Base-by-base conservation (phyloP, 1,139 yeast species). In the Protomyces inundatus region DNA sequence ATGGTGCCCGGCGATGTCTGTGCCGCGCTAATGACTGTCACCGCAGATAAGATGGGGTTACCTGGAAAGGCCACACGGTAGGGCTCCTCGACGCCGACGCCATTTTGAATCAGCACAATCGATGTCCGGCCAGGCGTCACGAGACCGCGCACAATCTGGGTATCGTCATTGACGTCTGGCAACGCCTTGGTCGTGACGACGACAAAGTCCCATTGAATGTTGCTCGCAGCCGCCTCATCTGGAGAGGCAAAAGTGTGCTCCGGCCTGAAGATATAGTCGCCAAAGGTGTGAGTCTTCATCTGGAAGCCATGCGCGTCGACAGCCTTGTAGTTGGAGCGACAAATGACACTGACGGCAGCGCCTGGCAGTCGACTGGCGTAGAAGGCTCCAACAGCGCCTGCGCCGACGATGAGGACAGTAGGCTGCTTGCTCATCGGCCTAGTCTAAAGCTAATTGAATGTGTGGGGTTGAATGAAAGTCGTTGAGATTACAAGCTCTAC, bases 311-410 rank as follows among this genome's bases (percentile, higher is more conserved):
- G 70, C 12, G 74, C 71, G 9, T 70, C 68, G 51, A 86, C 84
- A 12, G 73, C 72, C 9, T 85, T 82, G 72, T 84, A 86, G 70
- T 84, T 87, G n/a, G 89, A 84, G 68, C 91, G 79, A 37, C 64
- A 60, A 23, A 60, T 52, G 50, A 60, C 64, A 14, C 82, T 76
- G 9, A 86, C 86, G 14, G 51, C 55, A 9, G 64, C 55, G 9
- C 42, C 16, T 6, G 56, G 87, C 61, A 80, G 81, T 2, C 81
- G 78, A 66, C 77, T 76, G 2, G 79, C 80, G 5, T 79, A 75
- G 53, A 76, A 76, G 50, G 86, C 79, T 14, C 95, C 95, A 1
- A 87, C 90, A 35, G 91, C 90, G 7, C 90, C 90, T 68, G 85
- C 77, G 9, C 90, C 90, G 42, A 86, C 78, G n/a, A 83, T 73